These are phyloP conservation scores for Haplosporangium sp. DNA, from an alignment of 371 early-diverging fungal genomes.

Conservation along the genomic window DNA sequence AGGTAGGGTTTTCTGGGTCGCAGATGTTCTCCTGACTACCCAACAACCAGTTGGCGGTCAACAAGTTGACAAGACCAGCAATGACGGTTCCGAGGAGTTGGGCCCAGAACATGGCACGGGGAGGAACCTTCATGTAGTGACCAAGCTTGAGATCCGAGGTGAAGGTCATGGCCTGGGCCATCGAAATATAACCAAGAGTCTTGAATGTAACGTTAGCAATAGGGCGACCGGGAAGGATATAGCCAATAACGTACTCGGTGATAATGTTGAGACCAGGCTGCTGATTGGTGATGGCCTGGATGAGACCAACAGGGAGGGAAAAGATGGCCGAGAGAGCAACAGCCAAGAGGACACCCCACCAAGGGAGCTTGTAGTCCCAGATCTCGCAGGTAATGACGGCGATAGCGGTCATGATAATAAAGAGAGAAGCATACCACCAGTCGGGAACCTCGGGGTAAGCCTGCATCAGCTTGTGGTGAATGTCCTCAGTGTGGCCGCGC, in stretches of 20 bases:
- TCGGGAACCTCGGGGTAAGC: constrained; percentile 66
- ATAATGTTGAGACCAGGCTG: constrained; percentile 65
- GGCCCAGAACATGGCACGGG: constrained; percentile 71
- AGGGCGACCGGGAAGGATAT: constrained; percentile 66
- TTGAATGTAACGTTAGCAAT: constrained; percentile 70
- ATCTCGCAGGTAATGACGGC: constrained; percentile 58
- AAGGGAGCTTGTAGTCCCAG: constrained; percentile 59
- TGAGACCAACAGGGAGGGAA: constrained; percentile 70
- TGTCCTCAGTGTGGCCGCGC: constrained; percentile 33
- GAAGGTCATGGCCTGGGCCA: constrained; percentile 69
- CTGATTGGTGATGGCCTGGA: constrained; percentile 65
- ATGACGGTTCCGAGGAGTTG: constrained; percentile 51
- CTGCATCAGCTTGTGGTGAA: constrained; percentile 57
- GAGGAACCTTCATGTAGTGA: constrained; percentile 77
- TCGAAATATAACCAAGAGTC: constrained; percentile 60
- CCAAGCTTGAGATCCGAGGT: constrained; percentile 74
- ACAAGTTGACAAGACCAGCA: constrained; percentile 69
- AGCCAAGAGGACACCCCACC: constrained; percentile 65
- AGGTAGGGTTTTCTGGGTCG: constrained; percentile 59
- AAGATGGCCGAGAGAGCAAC: constrained; percentile 62
- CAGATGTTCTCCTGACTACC: constrained; percentile 68
- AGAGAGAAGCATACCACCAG: constrained; percentile 64
- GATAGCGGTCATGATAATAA: constrained; percentile 52
- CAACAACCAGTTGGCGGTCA: constrained; percentile 75
- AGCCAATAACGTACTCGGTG: constrained; percentile 65